Evolutionary conservation across 2,329 filamentous ascomycete genomes (phyloP), one percentile per base, ranked within the genome.

Genomic region (Alternaria consortialis): DNA sequence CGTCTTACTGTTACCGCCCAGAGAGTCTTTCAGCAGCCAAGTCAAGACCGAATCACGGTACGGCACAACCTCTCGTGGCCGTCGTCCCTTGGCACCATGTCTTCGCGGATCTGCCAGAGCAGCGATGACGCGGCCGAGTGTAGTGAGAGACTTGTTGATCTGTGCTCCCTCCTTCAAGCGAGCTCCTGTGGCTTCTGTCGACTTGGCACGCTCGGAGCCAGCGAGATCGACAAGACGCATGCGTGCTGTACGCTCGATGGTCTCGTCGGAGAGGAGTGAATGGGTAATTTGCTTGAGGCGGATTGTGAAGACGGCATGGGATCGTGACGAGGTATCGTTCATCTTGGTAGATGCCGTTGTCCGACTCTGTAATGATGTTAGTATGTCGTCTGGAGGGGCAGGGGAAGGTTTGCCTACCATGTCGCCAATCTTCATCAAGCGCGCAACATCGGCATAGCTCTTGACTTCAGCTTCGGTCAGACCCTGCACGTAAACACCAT

Each of bases 61-160:
- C 5, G 95, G 95, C 3, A 99, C 91, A 7, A 93, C 87, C 29
- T 94, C 87, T 65, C 86, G 69, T 34, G 74, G 66, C 23, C 75
- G 87, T 66, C 76, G 68, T 39, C 74, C 69, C 29, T 77, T 74
- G 47, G 76, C 75, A 29, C 73, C 76, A 11, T 81, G 76, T 39
- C 81, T 78, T 31, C 92, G 92, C 2, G 87, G 86, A 70, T 91
- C 89, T 48, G 86, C 92, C 29, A 99, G 86, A 1, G 95, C 94
- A 31, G 94, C 94, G 77, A 99, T 99, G 50, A 99, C 95, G 54
- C 95, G 90, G 4, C 95, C 95, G 9, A 99, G 87, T 0, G 95
- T 98, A 0, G 94, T 97, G 37, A 99, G 87, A 9, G 94, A 98
- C 81, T 98, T 97, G 85, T 99, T 99, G 87, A 99, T 99, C 79